Evolutionary conservation across 2,329 filamentous ascomycete species (phyloP).

Genomic region (Scortechinia acanthostroma): DNA sequence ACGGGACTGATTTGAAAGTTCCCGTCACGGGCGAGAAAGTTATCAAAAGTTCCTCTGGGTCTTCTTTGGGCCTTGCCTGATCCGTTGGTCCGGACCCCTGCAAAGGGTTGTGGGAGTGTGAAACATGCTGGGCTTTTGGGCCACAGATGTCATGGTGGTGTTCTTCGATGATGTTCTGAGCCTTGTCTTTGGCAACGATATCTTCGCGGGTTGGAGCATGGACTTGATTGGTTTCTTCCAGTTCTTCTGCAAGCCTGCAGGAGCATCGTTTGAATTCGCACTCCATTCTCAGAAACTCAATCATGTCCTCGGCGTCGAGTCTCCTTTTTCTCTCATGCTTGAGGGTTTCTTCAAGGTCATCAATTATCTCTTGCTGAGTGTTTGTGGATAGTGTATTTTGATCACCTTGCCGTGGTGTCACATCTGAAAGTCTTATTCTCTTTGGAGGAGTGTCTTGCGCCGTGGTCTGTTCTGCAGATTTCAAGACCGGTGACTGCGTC

Average conservation of each 20-base stretch:
- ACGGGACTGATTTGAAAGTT: constrained; percentile 28
- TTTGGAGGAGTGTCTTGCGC: constrained; percentile 17
- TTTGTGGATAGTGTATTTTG: background rate
- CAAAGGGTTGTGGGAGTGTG: background rate
- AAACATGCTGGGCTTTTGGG: background rate
- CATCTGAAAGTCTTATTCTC: constrained; percentile 18
- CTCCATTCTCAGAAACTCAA: constrained; percentile 38
- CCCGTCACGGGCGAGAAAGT: constrained; percentile 30
- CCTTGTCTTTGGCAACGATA: too few relatives aligned
- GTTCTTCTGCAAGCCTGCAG: constrained; percentile 31
- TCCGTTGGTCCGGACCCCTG: background rate
- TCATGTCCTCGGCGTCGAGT: constrained; percentile 43
- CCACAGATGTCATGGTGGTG: background rate
- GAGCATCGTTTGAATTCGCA: constrained; percentile 37
- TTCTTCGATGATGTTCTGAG: too few relatives aligned
- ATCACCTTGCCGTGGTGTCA: constrained; percentile 14
- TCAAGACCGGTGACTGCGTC: constrained; percentile 10
- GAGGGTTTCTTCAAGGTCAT: constrained; percentile 23
- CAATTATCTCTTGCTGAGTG: background rate
- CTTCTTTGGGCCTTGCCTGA: constrained; percentile 3
- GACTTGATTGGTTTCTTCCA: constrained; percentile 23
- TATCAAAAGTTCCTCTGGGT: constrained; percentile 21
- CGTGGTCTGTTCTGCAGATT: constrained; percentile 4
- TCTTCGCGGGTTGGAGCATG: constrained; percentile 17
- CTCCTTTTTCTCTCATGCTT: constrained; percentile 37